Base-by-base conservation (phyloP, 1,139 yeast species). In the Blastobotrys buckinghamii region DNA sequence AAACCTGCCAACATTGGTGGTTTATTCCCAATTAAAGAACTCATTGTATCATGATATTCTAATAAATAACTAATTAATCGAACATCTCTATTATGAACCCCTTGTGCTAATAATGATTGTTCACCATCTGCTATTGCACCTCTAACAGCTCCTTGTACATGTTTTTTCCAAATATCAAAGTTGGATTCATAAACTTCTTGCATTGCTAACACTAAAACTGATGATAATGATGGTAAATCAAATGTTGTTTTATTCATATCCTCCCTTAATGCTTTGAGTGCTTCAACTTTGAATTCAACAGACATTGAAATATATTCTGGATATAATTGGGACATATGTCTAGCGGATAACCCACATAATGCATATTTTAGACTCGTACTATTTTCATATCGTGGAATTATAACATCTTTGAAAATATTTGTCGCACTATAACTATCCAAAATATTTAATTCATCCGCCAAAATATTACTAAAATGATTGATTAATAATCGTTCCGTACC, bases 271-370 rank as follows among this genome's bases (percentile, higher is more conserved):
- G 34, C 47, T 32, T 53, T 44, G 33, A 55, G 47, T 1, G 59
- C 59, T n/a, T 53, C 51, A 1, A 52, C 56, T 33, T 55, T 55
- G 45, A 50, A 55, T 30, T 55, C 50, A 15, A 50, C 51, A 2
- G 56, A 44, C 47, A 50, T 35, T 10, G 47, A 43, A 24, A 42
- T 42, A 36, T 52, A 53, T 22, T 49, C 50, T 2, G 52, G 50
- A 33, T 36, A 37, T 19, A 39, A 41, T 29, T 49, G 48, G 27
- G 56, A 38, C 45, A 55, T 47, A 44, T 53, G 50, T 26, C 43
- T 42, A 1, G 59, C 58, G 3, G 59, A 37, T 17, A 56, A 45
- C 7, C 53, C 55, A 36, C 59, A 56, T 8, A 55, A 43, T 26
- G 59, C 59, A 27, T 48, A 48, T 42, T 49, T 46, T 33, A 54